Conservation (phyloP, 495 filamentous ascomycete genomes). For the Daldinia caldariorum region DNA sequence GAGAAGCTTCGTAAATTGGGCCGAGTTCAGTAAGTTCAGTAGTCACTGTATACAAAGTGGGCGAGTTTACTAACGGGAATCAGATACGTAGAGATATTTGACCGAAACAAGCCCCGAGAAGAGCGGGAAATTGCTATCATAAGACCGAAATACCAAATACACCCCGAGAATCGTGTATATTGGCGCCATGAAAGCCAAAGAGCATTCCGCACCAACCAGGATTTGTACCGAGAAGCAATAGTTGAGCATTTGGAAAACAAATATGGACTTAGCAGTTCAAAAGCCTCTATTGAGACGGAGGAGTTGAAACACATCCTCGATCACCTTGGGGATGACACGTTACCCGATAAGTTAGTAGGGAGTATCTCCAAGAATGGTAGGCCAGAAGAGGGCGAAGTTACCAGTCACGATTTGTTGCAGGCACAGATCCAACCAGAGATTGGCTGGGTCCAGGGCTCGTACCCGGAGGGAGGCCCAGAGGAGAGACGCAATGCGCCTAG, state of each 20-base stretch:
- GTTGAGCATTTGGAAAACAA: slow-evolving; percentile 19
- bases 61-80: slow-evolving; percentile 21
- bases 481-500: slow-evolving; percentile 16
- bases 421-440: slow-evolving; percentile 6
- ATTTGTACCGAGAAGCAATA: slow-evolving; percentile 11
- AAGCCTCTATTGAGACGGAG: neutral
- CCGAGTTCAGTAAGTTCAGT: slow-evolving; percentile 42
- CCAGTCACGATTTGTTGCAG: neutral
- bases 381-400: too few relatives aligned
- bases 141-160: slow-evolving; percentile 36
- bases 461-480: neutral
- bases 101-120: neutral
- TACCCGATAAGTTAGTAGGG: neutral
- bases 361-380: neutral
- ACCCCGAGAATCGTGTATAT: slow-evolving; percentile 43
- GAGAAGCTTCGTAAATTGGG: slow-evolving; percentile 13
- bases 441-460: slow-evolving; percentile 2
- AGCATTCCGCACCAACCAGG: neutral
- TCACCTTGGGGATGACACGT: slow-evolving; percentile 5
- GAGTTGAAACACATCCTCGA: slow-evolving; percentile 17
- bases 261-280: slow-evolving; percentile 5
- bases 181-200: slow-evolving; percentile 33
- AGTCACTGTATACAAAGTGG: neutral
- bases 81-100: slow-evolving; percentile 12
- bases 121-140: neutral